phyloP scores from a whole-genome alignment of 768 basidiomycete species.

The Pleurotus platypus region DNA sequence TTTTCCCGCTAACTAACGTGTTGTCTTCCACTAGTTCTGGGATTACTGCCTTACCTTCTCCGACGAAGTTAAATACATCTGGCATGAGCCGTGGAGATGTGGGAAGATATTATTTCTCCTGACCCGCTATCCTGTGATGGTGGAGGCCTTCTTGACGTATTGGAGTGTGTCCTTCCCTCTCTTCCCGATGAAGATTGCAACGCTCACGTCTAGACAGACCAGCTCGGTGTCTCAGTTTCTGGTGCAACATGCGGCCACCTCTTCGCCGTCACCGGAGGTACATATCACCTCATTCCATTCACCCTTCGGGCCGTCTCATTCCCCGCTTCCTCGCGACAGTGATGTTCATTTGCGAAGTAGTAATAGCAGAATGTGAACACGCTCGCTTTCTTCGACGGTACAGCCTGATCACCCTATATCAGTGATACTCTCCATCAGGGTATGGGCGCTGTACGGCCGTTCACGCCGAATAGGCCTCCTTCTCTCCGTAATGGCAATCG shows the following conservation, averaged over 20 bases:
- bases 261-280: background rate
- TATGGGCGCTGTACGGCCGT: conserved; percentile 1
- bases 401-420: background rate
- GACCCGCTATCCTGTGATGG: conserved; percentile 1
- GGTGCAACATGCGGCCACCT: background rate
- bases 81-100: background rate
- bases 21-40: background rate
- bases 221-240: background rate
- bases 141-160: background rate
- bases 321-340: background rate
- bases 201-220: background rate
- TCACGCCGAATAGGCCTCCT: background rate
- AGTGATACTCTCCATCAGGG: background rate
- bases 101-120: background rate
- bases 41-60: background rate
- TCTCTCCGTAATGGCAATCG: background rate
- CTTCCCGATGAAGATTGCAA: background rate
- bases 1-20: background rate
- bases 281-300: background rate
- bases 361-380: background rate
- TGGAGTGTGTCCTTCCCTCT: background rate
- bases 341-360: conserved; percentile 1
- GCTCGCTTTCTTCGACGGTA: background rate
- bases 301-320: background rate
- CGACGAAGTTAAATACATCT: background rate